These are phyloP conservation scores for Xylariaceae sp. DNA, from an alignment of 2,329 filamentous ascomycete genomes.

Conservation along the genomic window DNA sequence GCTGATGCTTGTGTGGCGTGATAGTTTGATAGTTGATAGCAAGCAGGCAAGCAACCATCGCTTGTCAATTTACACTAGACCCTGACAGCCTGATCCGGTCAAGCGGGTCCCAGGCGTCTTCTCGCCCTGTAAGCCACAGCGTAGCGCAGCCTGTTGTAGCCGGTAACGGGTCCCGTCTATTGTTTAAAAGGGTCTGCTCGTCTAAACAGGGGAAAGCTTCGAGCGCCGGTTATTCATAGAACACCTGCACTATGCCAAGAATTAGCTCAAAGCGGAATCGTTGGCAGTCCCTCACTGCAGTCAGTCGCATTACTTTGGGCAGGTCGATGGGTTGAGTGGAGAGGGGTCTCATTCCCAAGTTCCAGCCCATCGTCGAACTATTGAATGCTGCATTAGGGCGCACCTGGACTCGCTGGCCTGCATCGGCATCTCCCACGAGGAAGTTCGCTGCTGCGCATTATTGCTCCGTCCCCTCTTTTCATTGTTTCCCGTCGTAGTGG, in stretches of 20 bases:
- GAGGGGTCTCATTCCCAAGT: conserved; percentile 27
- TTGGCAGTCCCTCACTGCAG: background rate
- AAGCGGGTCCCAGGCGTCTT: conserved; percentile 23
- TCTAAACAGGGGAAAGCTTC: background rate
- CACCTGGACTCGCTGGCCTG: conserved; percentile 27
- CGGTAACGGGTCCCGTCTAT: background rate
- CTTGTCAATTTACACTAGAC: background rate
- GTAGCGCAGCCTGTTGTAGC: too few species aligned
- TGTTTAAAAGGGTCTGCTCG: background rate
- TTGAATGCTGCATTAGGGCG: conserved; percentile 36
- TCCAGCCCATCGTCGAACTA: conserved; percentile 34
- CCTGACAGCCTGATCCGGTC: conserved; percentile 16
- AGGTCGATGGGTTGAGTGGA: conserved; percentile 24
- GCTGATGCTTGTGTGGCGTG: conserved; percentile 25
- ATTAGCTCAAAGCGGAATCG: background rate
- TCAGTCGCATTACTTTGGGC: conserved; percentile 24
- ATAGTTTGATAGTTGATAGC: too few species aligned
- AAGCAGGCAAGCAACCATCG: too few species aligned
- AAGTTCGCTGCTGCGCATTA: conserved; percentile 11
- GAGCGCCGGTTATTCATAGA: background rate
- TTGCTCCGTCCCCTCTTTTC: conserved; percentile 27
- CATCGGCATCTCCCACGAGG: conserved; percentile 32
- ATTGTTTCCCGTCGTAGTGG: conserved; percentile 8
- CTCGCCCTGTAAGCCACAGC: conserved; percentile 24
- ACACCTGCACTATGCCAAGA: background rate